Base-by-base conservation (phyloP, 768 basidiomycete genomes). In the Rhodocollybia butyracea region DNA sequence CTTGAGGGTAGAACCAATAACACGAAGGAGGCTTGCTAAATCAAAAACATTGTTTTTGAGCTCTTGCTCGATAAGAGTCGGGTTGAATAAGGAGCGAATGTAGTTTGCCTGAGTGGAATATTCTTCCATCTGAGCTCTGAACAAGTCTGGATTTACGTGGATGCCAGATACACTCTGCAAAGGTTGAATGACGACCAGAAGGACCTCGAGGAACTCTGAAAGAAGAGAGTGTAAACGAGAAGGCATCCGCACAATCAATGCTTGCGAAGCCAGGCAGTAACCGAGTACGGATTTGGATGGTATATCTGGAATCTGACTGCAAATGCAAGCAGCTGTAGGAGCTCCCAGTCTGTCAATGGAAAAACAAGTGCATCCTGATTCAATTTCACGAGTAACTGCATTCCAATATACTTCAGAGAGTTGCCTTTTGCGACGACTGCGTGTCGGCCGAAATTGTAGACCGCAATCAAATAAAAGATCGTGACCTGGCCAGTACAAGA, bases 401-500 rank as follows among this genome's bases (percentile, higher is more conserved):
- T 75, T 74, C 94, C 94, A 98, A 66, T 96, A 98, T 57, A 80
- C 83, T 60, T 94, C 91, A 0, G 85, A 79, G 34, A 83, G 75
- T 46, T 86, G 83, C 67, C 73, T 75, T 67, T 93, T 93, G 55
- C 86, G 82, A 38, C 86, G 82, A 59, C 83, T 83, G n/a, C 81
- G 78, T 1, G 86, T 85, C 11, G 89, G 89, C 40, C 88, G 81
- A 69, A 92, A 92, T 67, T 92, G 90, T 13, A 93, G 74, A 15
- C 86, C 85, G 17, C 89, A 80, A 59, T 96, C 94, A 60, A 95
- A 94, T 60, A 95, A 81, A 57, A 95, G 78, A 70, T 95, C 93
- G 63, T 96, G 93, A 31, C 90, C 90, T 92, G n/a, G 63, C 50
- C 53, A 56, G 39, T n/a, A n/a, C n/a, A 51, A 53, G 56, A 59